Percentiles rank a stretch among this genome's conserved stretches.
Evolutionary conservation across 768 basidiomycete species (phyloP).

Genomic region (Phylloporus sp.): DNA sequence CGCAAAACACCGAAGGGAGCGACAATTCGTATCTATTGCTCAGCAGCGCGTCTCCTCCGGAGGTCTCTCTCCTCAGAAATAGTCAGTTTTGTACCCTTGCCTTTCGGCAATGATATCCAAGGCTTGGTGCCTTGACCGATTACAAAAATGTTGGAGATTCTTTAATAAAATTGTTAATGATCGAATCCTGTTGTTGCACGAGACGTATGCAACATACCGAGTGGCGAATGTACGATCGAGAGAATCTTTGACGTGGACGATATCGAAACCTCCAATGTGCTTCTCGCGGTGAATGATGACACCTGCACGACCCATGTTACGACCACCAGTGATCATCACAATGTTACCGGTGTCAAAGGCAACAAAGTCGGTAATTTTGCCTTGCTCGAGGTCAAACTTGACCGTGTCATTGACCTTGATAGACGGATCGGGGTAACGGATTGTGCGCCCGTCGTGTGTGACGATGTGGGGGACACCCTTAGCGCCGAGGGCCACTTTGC

Average conservation of each 20-base stretch:
- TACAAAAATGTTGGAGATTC: slow-evolving; percentile 96
- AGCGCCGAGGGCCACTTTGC: slow-evolving; percentile 83
- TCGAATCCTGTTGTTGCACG: background rate
- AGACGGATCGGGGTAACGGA: slow-evolving; percentile 96
- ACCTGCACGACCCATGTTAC: slow-evolving; percentile 99
- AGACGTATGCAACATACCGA: slow-evolving; percentile 52
- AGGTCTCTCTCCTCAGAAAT: slow-evolving; percentile 95
- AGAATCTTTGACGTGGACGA: slow-evolving; percentile 95
- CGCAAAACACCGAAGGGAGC: slow-evolving; percentile 2
- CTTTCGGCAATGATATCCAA: slow-evolving; percentile 94
- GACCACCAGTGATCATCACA: slow-evolving; percentile 96
- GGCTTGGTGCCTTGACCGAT: slow-evolving; percentile 95
- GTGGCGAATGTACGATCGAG: slow-evolving; percentile 96
- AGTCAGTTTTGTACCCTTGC: slow-evolving; percentile 96
- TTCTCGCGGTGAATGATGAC: slow-evolving; percentile 95
- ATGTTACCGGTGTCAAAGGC: slow-evolving; percentile 98
- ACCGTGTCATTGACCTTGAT: slow-evolving; percentile 97
- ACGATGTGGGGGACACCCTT: slow-evolving; percentile 96
- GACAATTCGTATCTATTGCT: slow-evolving; percentile 43
- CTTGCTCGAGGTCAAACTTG: slow-evolving; percentile 93
- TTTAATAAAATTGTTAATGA: slow-evolving; percentile 31
- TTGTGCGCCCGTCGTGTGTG: slow-evolving; percentile 99
- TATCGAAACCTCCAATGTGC: slow-evolving; percentile 98
- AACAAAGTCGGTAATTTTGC: slow-evolving; percentile 88
- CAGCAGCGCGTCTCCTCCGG: slow-evolving; percentile 76